Base-by-base conservation (phyloP, 1,139 yeast species). In the Debaryomycetaceae sp. region DNA sequence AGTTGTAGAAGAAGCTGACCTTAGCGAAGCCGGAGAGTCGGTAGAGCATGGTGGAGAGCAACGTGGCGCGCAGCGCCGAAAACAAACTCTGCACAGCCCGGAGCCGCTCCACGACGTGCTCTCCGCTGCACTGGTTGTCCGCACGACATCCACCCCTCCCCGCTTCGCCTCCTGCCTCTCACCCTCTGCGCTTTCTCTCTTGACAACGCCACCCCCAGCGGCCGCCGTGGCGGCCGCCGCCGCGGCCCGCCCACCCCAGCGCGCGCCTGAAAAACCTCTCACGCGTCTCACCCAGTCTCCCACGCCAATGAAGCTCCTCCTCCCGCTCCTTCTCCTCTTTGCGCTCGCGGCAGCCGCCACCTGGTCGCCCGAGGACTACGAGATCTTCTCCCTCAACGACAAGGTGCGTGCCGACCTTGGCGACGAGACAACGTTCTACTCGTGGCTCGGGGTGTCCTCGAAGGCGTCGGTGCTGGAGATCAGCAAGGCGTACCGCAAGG, bases 301-400 rank as follows among this genome's bases (percentile, higher is more conserved):
- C 25, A 7, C 28, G 5, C n/a, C 15, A 26, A 32, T 34, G 37
- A 34, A 28, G 23, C 9, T 34, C 28, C 23, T 13, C 6, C 10
- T 32, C 3, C 18, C 14, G 16, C 13, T 29, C 8, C 23, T 25
- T 9, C 9, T 26, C 8, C 41, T 44, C 11, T 33, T 45, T 21
- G 23, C 49, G 6, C 16, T 44, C 14, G 51, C 45, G 14, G 34
- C 43, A 8, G 63, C 65, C 3, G 39, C 52, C 2, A 39, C 39
- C 21, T 67, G 73, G 73, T 36, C 58, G 5, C 57, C 78, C 0
- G 77, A 76, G 36, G 96, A 89, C 51, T 69, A 83, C 24, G 96
- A 89, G 55, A 80, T 91, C 37, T 88, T 89, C 58, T 68, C 72
- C 32, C 63, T 89, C 36, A 83, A 82, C 37, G 79, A 81, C 38